Percentiles rank a stretch among this genome's conserved stretches.
Conservation (phyloP, 2,329 filamentous ascomycete genomes). For the Beauveria varroae region DNA sequence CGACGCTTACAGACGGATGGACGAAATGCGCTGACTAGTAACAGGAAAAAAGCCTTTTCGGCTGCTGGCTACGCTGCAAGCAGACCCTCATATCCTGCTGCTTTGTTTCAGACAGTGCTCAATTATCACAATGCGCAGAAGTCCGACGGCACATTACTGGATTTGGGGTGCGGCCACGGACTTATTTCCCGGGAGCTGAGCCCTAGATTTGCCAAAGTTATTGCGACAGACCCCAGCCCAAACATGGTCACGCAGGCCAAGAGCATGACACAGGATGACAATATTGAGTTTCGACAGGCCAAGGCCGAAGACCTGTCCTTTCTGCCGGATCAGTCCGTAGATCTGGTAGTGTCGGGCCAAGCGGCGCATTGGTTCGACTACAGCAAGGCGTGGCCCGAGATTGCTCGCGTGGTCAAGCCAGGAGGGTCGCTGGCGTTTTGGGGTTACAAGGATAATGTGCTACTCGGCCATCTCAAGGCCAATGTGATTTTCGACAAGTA, state of each 20-base stretch:
- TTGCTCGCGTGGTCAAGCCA: conserved; percentile 43
- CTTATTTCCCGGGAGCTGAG: conserved; percentile 47
- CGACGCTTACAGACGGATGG: background rate
- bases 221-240: conserved; percentile 49
- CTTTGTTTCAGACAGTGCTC: conserved; percentile 46
- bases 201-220: conserved; percentile 40
- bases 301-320: conserved; percentile 47
- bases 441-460: conserved; percentile 58
- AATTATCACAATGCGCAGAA: conserved; percentile 39
- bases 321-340: conserved; percentile 40
- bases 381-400: conserved; percentile 43
- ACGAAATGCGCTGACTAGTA: background rate
- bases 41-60: conserved; percentile 48
- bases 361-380: conserved; percentile 63
- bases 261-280: conserved; percentile 31
- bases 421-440: conserved; percentile 57
- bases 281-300: conserved; percentile 42
- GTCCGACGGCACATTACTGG: conserved; percentile 33
- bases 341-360: conserved; percentile 45
- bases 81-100: conserved; percentile 49
- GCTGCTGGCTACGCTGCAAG: conserved; percentile 52
- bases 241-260: conserved; percentile 49
- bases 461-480: conserved; percentile 44
- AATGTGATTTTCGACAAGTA: conserved; percentile 48
- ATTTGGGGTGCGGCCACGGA: conserved; percentile 59